Percentiles rank a stretch among this genome's conserved stretches.
Evolutionary conservation across 148 eudicot genomes (phyloP).

Genomic region (Dysphania ambrosioides): DNA sequence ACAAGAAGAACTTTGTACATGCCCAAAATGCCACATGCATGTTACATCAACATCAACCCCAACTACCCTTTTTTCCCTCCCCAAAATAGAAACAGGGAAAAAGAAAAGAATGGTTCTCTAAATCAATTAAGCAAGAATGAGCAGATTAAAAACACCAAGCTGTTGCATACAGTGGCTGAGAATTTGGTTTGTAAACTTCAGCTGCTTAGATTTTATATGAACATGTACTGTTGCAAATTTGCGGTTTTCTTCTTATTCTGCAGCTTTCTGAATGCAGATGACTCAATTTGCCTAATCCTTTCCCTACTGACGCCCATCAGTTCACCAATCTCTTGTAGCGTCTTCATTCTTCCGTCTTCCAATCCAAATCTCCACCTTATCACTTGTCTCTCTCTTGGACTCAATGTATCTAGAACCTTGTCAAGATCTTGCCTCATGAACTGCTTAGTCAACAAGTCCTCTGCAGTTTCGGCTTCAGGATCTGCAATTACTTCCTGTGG

Average conservation of each 20-base stretch:
- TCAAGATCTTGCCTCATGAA: conserved; percentile 71
- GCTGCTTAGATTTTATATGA: conserved; percentile 14
- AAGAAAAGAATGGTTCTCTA: background rate
- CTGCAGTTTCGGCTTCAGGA: conserved; percentile 63
- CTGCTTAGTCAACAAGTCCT: conserved; percentile 59
- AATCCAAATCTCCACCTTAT: conserved; percentile 79
- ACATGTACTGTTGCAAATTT: conserved; percentile 56
- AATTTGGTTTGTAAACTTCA: background rate
- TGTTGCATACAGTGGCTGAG: background rate
- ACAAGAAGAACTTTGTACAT: conserved; percentile 5
- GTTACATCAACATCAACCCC: background rate
- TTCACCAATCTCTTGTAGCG: conserved; percentile 94
- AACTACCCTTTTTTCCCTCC: background rate
- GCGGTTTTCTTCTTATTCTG: conserved; percentile 68
- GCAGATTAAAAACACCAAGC: background rate
- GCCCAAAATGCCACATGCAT: conserved; percentile 6
- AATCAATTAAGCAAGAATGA: conserved; percentile 5
- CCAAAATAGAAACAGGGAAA: background rate
- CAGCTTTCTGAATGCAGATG: conserved; percentile 74
- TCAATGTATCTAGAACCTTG: conserved; percentile 66
- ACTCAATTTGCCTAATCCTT: conserved; percentile 88
- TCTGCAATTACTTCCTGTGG: conserved; percentile 46
- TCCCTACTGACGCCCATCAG: conserved; percentile 85
- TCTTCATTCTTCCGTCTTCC: conserved; percentile 73
- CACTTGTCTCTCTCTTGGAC: conserved; percentile 63